Evolutionary conservation across 805 yeast species (phyloP).

Genomic region (Candida ascalaphidarum): DNA sequence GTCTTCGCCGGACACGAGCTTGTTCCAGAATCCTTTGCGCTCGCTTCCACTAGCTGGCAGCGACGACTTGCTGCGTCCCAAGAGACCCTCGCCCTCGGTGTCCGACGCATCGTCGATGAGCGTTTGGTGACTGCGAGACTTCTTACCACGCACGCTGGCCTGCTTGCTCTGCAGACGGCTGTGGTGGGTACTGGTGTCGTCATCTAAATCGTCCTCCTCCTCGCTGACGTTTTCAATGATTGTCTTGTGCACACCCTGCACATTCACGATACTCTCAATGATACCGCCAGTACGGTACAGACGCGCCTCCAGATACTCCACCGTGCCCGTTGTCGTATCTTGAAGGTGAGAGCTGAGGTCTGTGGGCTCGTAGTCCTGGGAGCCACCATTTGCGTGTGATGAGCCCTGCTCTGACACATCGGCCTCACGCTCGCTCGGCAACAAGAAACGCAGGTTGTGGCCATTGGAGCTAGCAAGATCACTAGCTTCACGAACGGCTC

Average conservation of each 20-base stretch:
- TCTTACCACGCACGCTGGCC: no score
- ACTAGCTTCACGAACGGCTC: conserved; percentile 24
- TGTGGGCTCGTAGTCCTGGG: conserved; percentile 1
- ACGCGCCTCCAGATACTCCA: conserved; percentile 25
- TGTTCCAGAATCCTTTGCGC: no score
- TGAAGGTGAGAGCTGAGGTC: no score
- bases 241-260: conserved; percentile 78
- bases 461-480: conserved; percentile 8
- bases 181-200: no score
- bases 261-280: conserved; percentile 74
- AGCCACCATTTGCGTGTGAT: conserved; percentile 2
- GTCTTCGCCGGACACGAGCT: no score
- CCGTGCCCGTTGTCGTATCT: no score
- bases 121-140: no score
- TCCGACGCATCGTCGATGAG: no score
- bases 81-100: no score
- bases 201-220: conserved; percentile 25
- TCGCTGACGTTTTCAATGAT: conserved; percentile 62
- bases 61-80: no score
- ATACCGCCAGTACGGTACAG: conserved; percentile 52
- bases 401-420: conserved; percentile 14
- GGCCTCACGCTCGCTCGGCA: conserved; percentile 15
- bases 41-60: no score
- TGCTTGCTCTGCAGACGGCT: no score
- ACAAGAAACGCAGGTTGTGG: conserved; percentile 9